These are phyloP conservation scores for Strigomonas oncopelti DNA, from an alignment of 208 protist genomes.

Conservation along the genomic window DNA sequence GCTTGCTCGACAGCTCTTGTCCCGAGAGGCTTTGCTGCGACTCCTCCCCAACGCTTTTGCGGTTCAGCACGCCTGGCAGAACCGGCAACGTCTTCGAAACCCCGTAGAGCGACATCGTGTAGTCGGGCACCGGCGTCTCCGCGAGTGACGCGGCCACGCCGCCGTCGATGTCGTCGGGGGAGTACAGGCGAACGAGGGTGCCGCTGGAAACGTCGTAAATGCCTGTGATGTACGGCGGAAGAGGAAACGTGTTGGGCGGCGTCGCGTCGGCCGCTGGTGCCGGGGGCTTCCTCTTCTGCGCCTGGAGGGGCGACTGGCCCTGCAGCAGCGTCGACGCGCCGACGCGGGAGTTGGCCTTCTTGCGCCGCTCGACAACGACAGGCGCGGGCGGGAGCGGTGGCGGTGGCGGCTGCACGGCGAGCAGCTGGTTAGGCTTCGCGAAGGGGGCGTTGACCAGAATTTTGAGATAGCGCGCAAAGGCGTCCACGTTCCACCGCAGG, in stretches of 20 bases:
- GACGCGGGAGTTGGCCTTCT: neutral
- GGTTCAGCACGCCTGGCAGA: neutral
- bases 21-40: neutral
- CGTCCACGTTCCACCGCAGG: conserved; percentile 85
- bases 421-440: conserved; percentile 10
- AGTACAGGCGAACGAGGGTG: conserved; percentile 49
- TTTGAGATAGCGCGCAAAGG: conserved; percentile 86
- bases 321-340: neutral
- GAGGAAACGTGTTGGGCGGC: conserved; percentile 30
- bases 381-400: conserved; percentile 1
- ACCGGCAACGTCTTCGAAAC: conserved; percentile 6
- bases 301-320: too few relatives aligned
- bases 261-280: conserved; percentile 8
- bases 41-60: neutral
- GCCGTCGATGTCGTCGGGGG: neutral
- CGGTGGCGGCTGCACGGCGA: conserved; percentile 6
- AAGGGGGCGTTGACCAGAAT: conserved; percentile 79
- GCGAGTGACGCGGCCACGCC: neutral
- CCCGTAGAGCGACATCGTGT: neutral
- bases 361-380: neutral
- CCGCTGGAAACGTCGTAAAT: conserved; percentile 80
- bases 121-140: neutral
- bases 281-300: conserved; percentile 10
- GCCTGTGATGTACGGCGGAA: conserved; percentile 78
- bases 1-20: neutral